A percentile compares a stretch with the other conserved stretches of the same genome.
These are phyloP conservation scores for Candida tetrigidarum DNA, from an alignment of 1,139 yeast genomes.

Conservation along the genomic window DNA sequence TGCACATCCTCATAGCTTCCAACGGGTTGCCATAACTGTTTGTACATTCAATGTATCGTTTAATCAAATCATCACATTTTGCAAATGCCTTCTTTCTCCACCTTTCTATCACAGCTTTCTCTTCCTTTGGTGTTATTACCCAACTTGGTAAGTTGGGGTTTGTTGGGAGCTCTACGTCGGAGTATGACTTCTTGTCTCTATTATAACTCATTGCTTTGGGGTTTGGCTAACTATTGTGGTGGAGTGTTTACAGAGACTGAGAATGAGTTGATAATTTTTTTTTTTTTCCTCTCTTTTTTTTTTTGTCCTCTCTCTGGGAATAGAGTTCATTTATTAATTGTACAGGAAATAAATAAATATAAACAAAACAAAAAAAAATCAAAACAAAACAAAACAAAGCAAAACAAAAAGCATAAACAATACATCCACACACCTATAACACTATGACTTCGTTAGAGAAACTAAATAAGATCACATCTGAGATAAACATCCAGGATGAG, in stretches of 20 bases:
- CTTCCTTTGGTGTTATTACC: slow-evolving; percentile 88
- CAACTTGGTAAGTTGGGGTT: slow-evolving; percentile 70
- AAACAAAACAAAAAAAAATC: neutral
- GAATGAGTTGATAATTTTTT: slow-evolving; percentile 1
- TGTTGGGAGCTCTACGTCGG: slow-evolving; percentile 45
- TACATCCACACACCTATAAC: neutral
- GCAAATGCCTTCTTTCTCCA: slow-evolving; percentile 78
- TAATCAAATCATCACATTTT: slow-evolving; percentile 69
- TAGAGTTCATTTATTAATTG: neutral
- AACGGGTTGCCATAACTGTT: slow-evolving; percentile 50
- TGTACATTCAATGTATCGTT: slow-evolving; percentile 47
- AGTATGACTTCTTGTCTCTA: slow-evolving; percentile 35
- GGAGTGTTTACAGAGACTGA: neutral
- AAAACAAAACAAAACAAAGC: neutral
- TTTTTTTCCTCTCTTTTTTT: neutral
- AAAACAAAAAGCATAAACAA: neutral
- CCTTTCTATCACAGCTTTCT: slow-evolving; percentile 74
- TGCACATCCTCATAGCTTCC: slow-evolving; percentile 63
- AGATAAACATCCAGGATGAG: slow-evolving; percentile 58
- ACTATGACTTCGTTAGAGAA: slow-evolving; percentile 4
- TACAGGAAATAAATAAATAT: neutral
- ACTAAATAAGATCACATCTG: slow-evolving; percentile 30
- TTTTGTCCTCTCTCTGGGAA: too few relatives aligned
- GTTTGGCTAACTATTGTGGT: neutral
- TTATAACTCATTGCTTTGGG: slow-evolving; percentile 22